phyloP scores from a whole-genome alignment of 148 eudicot species.

The Camellia granthamiana region DNA sequence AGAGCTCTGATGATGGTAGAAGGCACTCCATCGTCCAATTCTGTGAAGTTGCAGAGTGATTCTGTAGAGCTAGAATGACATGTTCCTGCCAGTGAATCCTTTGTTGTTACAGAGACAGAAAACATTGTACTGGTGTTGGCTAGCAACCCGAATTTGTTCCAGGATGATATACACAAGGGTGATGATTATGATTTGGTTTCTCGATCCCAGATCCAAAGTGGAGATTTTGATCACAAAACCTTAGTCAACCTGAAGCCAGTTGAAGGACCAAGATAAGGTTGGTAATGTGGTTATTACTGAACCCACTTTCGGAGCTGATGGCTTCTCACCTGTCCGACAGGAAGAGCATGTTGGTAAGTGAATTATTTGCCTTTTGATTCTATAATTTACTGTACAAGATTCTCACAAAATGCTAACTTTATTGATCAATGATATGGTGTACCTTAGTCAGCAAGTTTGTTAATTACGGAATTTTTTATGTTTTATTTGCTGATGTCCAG shows the following conservation, averaged over 20 bases:
- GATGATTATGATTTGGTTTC: not conserved
- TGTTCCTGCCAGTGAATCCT: not conserved
- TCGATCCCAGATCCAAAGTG: not conserved
- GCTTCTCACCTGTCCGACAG: not conserved
- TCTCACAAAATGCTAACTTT: not conserved
- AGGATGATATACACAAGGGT: not conserved
- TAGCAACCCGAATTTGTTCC: not conserved
- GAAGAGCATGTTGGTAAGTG: slow-evolving; percentile 1
- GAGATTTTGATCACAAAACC: not conserved
- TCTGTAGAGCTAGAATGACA: not conserved
- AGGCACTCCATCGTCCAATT: not conserved
- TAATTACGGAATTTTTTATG: not conserved
- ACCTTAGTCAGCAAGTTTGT: not conserved
- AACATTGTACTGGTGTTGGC: not conserved
- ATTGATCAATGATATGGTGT: not conserved
- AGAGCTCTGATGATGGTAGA: slow-evolving; percentile 10
- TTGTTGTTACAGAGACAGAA: slow-evolving; percentile 4
- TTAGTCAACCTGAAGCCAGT: no score
- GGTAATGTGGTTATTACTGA: not conserved
- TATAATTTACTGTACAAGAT: not conserved
- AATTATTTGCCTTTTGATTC: not conserved
- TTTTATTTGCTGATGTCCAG: not conserved
- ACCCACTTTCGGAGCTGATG: not conserved
- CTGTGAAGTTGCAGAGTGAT: slow-evolving; percentile 6
- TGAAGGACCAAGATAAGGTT: not conserved